Evolutionary conservation across 768 basidiomycete species (phyloP).

Genomic region (Lactarius indigo): DNA sequence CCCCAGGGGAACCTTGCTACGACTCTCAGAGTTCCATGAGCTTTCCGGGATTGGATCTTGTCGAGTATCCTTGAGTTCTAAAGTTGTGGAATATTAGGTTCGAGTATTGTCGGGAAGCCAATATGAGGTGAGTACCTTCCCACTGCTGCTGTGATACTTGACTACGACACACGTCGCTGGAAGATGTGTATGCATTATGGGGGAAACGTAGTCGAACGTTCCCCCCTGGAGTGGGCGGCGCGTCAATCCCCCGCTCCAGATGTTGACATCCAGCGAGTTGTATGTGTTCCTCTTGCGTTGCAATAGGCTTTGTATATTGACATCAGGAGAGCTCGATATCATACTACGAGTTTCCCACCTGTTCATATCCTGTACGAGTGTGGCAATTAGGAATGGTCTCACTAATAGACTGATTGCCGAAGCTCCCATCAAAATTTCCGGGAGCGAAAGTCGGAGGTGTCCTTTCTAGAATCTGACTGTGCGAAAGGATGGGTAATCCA

Average conservation of each 20-base stretch:
- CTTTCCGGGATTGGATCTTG: background rate
- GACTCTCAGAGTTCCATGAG: background rate
- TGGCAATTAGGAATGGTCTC: too few species aligned
- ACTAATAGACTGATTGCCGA: background rate
- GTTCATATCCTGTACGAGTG: background rate
- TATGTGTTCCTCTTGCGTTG: too few species aligned
- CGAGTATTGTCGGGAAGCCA: background rate
- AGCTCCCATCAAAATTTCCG: background rate
- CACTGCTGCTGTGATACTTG: background rate
- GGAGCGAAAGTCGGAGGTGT: background rate
- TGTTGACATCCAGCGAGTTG: too few species aligned
- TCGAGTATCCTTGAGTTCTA: background rate
- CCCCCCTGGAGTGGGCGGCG: too few species aligned
- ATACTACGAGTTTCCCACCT: background rate
- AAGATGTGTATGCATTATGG: background rate
- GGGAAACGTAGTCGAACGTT: background rate
- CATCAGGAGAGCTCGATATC: conserved; percentile 34
- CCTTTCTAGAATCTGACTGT: background rate
- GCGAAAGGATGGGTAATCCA: background rate
- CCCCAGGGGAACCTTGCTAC: too few species aligned
- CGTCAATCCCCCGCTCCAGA: too few species aligned
- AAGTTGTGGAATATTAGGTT: background rate
- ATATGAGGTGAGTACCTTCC: background rate
- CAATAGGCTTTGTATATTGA: background rate
- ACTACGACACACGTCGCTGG: background rate